phyloP scores from a whole-genome alignment of 805 yeast species.

The Zygosaccharomyces bailii region DNA sequence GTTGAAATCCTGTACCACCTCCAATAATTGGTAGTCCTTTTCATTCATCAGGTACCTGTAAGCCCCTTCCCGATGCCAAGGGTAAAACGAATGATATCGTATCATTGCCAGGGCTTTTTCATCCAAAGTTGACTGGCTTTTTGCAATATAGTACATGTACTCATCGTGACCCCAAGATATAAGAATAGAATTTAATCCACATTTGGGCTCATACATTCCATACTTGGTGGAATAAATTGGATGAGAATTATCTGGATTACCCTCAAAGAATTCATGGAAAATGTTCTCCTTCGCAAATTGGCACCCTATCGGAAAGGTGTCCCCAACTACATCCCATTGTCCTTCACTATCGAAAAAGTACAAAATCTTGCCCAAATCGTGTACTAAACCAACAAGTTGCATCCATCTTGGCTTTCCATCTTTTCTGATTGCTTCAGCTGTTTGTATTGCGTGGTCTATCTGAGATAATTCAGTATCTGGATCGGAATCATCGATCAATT shows the following conservation, averaged over 20 bases:
- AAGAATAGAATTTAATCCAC: constrained; percentile 69
- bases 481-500: constrained; percentile 65
- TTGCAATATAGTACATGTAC: constrained; percentile 70
- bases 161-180: constrained; percentile 79
- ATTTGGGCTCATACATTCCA: constrained; percentile 60
- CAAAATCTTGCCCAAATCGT: constrained; percentile 65
- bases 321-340: constrained; percentile 81
- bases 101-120: constrained; percentile 70
- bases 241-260: constrained; percentile 58
- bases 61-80: constrained; percentile 72
- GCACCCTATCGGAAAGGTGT: constrained; percentile 75
- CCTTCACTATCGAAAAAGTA: constrained; percentile 71
- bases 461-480: constrained; percentile 74
- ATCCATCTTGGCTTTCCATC: constrained; percentile 74
- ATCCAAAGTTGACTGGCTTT: constrained; percentile 59
- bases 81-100: constrained; percentile 70
- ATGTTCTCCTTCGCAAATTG: constrained; percentile 57
- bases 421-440: constrained; percentile 68
- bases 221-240: constrained; percentile 63
- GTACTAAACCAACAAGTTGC: constrained; percentile 68
- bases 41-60: constrained; percentile 62
- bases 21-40: constrained; percentile 56
- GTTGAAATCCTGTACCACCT: constrained; percentile 63
- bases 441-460: constrained; percentile 71
- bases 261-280: constrained; percentile 55